A percentile compares a stretch with the other conserved stretches of the same genome.
phyloP scores from a whole-genome alignment of 495 filamentous ascomycete genomes.

The Hypoxylon cercidicola region DNA sequence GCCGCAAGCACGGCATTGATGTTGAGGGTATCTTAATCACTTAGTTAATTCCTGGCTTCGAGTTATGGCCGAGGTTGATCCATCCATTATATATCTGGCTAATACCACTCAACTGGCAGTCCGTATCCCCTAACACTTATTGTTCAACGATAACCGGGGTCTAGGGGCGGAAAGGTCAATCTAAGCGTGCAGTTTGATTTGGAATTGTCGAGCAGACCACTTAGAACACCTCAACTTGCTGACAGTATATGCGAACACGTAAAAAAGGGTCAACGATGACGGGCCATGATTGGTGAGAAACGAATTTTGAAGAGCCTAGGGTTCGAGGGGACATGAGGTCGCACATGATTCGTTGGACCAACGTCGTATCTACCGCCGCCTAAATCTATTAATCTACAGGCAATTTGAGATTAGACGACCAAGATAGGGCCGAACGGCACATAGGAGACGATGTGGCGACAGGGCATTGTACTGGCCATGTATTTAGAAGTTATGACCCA shows the following conservation, averaged over 20 bases:
- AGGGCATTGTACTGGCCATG: conserved; percentile 27
- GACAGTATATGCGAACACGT: conserved; percentile 5
- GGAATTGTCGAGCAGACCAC: conserved; percentile 24
- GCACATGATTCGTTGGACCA: conserved; percentile 33
- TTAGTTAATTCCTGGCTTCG: not conserved
- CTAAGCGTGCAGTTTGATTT: not conserved
- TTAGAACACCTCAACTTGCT: conserved; percentile 15
- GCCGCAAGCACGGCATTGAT: not conserved
- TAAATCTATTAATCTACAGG: conserved; percentile 49
- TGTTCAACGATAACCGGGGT: not conserved
- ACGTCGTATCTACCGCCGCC: conserved; percentile 40
- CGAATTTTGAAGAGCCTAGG: conserved; percentile 19
- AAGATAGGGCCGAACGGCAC: conserved; percentile 41
- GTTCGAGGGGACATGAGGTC: conserved; percentile 24
- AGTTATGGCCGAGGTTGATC: conserved; percentile 1
- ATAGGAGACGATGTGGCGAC: conserved; percentile 18
- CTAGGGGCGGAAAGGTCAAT: not conserved
- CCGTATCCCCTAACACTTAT: not conserved
- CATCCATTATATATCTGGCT: not conserved
- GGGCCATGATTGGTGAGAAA: conserved; percentile 31
- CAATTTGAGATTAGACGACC: conserved; percentile 44
- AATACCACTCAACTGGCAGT: not conserved
- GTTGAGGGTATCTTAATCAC: not conserved
- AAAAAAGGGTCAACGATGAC: conserved; percentile 9
- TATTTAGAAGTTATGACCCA: conserved; percentile 39